Evolutionary conservation across 2,329 filamentous ascomycete genomes (phyloP), one percentile per base, ranked within the genome.

Genomic region (Pseudogymnoascus sp.): DNA sequence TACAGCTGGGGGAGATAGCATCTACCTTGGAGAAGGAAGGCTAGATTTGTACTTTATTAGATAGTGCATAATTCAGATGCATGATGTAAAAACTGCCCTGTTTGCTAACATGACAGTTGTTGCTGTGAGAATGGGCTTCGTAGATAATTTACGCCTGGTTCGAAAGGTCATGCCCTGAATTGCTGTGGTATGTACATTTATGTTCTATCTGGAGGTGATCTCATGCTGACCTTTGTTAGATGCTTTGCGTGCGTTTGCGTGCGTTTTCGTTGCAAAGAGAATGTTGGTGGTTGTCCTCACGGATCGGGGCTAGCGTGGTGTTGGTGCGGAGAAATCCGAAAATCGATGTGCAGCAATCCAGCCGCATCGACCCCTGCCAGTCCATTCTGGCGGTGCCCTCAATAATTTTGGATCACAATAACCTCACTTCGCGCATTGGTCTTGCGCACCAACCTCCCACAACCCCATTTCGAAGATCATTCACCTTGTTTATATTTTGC

Each of bases 31-130:
- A 36, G 61, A 23, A 30, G 41, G 42, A 65, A 58, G 68, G 61
- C 65, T 71, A 71, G 70, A 71, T 58, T 66, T 72, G 68, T 72
- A 72, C 61, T 71, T 60, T 72, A 72, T 64, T 72, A 72, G 69
- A 71, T 64, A 63, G 62, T 52, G 25, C 25, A 60, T 55, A 55
- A 55, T 55, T 55, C 49, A 55, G 49, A 33, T 55, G 49, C 28
- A 55, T 19, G 49, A 55, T 55, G 49, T 55, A 55, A 55, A 55
- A 55, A 55, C 49, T 33, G 45, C 9, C 16, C 7, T 19, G 49
- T 19, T 33, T 55, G 49, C 49, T 55, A 55, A 55, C 49, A 33
- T 55, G 1, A 33, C 49, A 55, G 49, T 33, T 5, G 3, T 9
- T 33, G 25, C 28, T 52, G 49, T 55, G 49, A 55, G 23, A 55